These are phyloP conservation scores for Russula dissimulans DNA, from an alignment of 768 basidiomycete species.

Conservation along the genomic window DNA sequence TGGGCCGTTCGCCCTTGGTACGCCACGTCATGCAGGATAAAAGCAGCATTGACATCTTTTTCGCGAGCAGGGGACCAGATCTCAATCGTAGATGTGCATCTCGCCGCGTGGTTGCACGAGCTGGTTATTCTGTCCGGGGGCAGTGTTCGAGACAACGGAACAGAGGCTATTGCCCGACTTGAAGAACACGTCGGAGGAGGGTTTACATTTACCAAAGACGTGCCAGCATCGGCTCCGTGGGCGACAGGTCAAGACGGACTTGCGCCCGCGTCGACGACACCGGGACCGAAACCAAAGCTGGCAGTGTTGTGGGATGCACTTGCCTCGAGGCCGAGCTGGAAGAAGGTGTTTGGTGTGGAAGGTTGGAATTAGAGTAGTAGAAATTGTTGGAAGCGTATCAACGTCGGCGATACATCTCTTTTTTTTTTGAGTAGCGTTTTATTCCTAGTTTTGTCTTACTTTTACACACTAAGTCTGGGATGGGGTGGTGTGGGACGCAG, in stretches of 20 bases:
- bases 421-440: no score
- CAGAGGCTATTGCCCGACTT: constrained; percentile 40
- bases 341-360: constrained; percentile 42
- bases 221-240: constrained; percentile 19
- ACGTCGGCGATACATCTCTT: no score
- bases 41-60: neutral
- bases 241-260: constrained; percentile 11
- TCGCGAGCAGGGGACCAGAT: constrained; percentile 65
- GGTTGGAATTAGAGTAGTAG: neutral
- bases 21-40: constrained; percentile 18
- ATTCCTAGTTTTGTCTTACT: no score
- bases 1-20: constrained; percentile 59
- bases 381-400: neutral
- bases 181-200: constrained; percentile 43
- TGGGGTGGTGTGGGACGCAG: no score
- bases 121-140: constrained; percentile 53
- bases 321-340: constrained; percentile 60
- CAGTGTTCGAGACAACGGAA: constrained; percentile 39
- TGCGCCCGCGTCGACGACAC: neutral
- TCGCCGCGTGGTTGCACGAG: constrained; percentile 65
- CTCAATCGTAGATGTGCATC: constrained; percentile 72
- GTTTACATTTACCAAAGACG: constrained; percentile 31
- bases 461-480: no score
- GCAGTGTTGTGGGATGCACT: constrained; percentile 64
- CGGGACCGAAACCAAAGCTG: constrained; percentile 29